These are phyloP conservation scores for Schwanniomyces occidentalis DNA, from an alignment of 805 yeast genomes.

Conservation along the genomic window DNA sequence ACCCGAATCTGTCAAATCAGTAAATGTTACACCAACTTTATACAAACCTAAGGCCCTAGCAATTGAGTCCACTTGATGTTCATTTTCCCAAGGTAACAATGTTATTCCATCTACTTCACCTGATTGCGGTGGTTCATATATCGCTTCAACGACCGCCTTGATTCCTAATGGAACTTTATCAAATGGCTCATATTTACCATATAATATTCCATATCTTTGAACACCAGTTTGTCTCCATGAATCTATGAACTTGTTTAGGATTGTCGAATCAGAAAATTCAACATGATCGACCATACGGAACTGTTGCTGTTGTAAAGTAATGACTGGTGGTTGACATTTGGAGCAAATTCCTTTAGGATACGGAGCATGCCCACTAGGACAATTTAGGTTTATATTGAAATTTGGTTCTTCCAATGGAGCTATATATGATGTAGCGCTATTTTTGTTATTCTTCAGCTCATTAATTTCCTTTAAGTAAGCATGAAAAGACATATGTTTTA, in stretches of 20 bases:
- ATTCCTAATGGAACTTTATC: slow-evolving; percentile 89
- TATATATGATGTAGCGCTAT: slow-evolving; percentile 61
- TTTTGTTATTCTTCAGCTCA: slow-evolving; percentile 61
- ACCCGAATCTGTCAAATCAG: slow-evolving; percentile 89
- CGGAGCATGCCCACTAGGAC: slow-evolving; percentile 82
- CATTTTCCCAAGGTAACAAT: slow-evolving; percentile 55
- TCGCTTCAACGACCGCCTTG: slow-evolving; percentile 90
- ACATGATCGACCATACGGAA: slow-evolving; percentile 98
- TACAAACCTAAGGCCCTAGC: slow-evolving; percentile 61
- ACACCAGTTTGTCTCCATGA: slow-evolving; percentile 87
- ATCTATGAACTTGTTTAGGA: slow-evolving; percentile 83
- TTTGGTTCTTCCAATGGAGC: slow-evolving; percentile 76
- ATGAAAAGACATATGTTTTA: slow-evolving; percentile 88
- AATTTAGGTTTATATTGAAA: slow-evolving; percentile 61
- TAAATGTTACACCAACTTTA: slow-evolving; percentile 81
- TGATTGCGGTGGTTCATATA: slow-evolving; percentile 88
- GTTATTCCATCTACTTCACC: slow-evolving; percentile 86
- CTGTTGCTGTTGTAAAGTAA: slow-evolving; percentile 84
- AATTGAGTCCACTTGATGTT: slow-evolving; percentile 50
- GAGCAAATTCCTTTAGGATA: slow-evolving; percentile 96
- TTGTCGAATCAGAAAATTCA: slow-evolving; percentile 73
- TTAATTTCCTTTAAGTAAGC: slow-evolving; percentile 75
- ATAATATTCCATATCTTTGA: slow-evolving; percentile 83
- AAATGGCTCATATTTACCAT: slow-evolving; percentile 78
- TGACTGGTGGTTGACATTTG: slow-evolving; percentile 94